A percentile compares a stretch with the other conserved stretches of the same genome.
Conservation (phyloP, 2,329 filamentous ascomycete species). For the Neonectria hederae region DNA sequence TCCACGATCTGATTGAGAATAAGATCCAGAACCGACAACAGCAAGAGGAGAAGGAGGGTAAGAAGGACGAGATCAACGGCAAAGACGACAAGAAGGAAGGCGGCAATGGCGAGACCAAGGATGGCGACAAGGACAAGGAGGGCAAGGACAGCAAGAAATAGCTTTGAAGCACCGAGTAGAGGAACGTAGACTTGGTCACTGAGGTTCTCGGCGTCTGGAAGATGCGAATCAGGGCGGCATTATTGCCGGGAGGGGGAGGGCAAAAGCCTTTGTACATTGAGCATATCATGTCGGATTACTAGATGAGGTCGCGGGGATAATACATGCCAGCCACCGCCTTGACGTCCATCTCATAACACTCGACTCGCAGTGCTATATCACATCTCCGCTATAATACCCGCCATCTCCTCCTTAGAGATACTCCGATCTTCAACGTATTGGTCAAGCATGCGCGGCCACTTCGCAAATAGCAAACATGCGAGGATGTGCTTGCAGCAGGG, state of each 20-base stretch:
- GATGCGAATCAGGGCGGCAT: conserved; percentile 33
- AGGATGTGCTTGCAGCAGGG: conserved; percentile 89
- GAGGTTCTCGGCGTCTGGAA: conserved; percentile 38
- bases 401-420: conserved; percentile 73
- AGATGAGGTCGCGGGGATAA: conserved; percentile 38
- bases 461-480: conserved; percentile 79
- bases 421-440: conserved; percentile 62
- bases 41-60: conserved; percentile 92
- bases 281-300: conserved; percentile 42
- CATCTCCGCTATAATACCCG: conserved; percentile 69
- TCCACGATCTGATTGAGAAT: conserved; percentile 99
- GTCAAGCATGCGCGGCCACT: conserved; percentile 67
- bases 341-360: conserved; percentile 7
- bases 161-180: conserved; percentile 18
- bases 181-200: conserved; percentile 30
- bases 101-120: conserved; percentile 59
- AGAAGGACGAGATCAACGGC: conserved; percentile 74
- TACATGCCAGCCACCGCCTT: conserved; percentile 28
- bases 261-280: conserved; percentile 45
- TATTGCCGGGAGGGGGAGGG: conserved; percentile 31
- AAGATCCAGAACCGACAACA: conserved; percentile 99
- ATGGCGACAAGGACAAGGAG: conserved; percentile 65
- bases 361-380: conserved; percentile 21
- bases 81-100: conserved; percentile 68
- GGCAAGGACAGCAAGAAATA: conserved; percentile 56